A percentile compares a stretch with the other conserved stretches of the same genome.
Evolutionary conservation across 192 early-diverging fungal genomes (phyloP).

Genomic region (Backusella westeae): DNA sequence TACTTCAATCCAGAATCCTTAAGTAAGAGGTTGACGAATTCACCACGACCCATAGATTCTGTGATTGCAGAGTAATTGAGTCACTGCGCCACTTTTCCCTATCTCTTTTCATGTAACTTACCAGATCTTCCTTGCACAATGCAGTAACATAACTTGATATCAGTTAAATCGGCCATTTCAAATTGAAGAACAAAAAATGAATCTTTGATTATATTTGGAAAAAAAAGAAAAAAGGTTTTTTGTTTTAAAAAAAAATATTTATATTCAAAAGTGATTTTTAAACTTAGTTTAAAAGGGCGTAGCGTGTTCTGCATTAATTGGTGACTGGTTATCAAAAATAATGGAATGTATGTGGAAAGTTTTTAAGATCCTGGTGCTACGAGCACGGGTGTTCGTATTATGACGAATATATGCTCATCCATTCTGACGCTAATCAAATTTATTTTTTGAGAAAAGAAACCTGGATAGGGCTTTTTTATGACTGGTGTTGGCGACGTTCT

Average conservation of each 20-base stretch:
- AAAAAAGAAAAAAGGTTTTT: no score
- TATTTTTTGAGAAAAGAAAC: no score
- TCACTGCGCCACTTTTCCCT: not conserved
- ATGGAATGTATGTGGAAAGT: no score
- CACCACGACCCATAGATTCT: not conserved
- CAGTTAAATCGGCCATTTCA: not conserved
- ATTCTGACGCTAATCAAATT: no score
- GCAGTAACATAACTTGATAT: not conserved
- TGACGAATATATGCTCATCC: no score
- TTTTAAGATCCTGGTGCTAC: no score
- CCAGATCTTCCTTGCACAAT: not conserved
- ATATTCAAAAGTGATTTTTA: not conserved
- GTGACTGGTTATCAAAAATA: not conserved
- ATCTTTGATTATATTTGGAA: not conserved
- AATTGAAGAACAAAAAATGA: not conserved
- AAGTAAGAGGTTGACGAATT: not conserved
- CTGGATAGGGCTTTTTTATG: no score
- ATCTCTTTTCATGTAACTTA: not conserved
- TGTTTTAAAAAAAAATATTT: not conserved
- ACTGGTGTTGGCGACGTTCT: no score
- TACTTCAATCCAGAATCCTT: not conserved
- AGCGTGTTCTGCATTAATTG: not conserved
- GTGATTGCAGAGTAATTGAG: not conserved
- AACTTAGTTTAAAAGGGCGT: not conserved
- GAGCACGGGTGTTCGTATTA: no score